A percentile compares a stretch with the other conserved stretches of the same genome.
These are phyloP conservation scores for Amyloporia xantha DNA, from an alignment of 768 basidiomycete genomes.

Conservation along the genomic window DNA sequence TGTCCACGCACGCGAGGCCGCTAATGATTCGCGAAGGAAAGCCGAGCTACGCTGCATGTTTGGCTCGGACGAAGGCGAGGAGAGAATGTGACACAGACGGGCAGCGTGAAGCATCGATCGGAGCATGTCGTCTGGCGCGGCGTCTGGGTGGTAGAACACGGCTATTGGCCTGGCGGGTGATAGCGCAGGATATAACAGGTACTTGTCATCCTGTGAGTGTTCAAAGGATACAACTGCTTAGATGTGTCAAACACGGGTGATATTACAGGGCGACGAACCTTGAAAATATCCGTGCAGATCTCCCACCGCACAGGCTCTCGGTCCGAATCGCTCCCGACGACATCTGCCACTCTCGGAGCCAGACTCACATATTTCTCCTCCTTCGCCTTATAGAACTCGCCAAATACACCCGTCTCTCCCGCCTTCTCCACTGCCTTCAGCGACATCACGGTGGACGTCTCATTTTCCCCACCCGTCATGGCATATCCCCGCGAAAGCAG, in stretches of 20 bases:
- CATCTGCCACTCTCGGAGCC: constrained; percentile 18
- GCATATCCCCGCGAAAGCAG: constrained; percentile 18
- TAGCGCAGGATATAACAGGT: constrained; percentile 17
- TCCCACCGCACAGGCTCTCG: constrained; percentile 16
- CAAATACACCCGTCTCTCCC: constrained; percentile 17
- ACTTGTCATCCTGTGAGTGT: constrained; percentile 16
- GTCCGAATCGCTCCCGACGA: constrained; percentile 10
- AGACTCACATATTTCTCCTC: constrained; percentile 15
- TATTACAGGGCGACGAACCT: constrained; percentile 12
- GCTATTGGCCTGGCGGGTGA: constrained; percentile 8
- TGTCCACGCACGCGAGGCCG: constrained; percentile 10
- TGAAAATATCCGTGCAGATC: constrained; percentile 15
- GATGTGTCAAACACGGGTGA: background rate
- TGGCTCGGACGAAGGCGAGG: background rate
- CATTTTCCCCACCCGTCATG: constrained; percentile 1
- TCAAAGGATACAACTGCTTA: background rate
- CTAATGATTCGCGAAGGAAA: constrained; percentile 7
- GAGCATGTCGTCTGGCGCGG: constrained; percentile 19
- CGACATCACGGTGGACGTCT: constrained; percentile 4
- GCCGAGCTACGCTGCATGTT: no score
- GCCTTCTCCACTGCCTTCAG: constrained; percentile 14
- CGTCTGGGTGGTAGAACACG: constrained; percentile 20
- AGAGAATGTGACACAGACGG: constrained; percentile 8
- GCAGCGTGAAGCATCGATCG: constrained; percentile 21
- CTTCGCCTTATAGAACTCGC: constrained; percentile 22